phyloP scores from a whole-genome alignment of 1,284 basidiomycete genomes.

The Athelia sp. region DNA sequence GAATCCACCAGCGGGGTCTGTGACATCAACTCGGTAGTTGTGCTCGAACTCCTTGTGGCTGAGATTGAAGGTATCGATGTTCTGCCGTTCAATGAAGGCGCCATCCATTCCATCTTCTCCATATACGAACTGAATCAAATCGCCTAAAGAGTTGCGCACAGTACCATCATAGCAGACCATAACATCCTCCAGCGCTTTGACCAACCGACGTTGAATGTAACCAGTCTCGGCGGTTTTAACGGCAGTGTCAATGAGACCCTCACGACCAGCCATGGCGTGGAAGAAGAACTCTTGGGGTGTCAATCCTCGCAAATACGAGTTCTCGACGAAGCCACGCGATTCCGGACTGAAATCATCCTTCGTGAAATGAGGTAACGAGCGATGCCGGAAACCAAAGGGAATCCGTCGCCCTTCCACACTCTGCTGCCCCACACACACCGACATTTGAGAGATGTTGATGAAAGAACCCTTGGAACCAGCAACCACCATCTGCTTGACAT shows the following conservation, averaged over 20 bases:
- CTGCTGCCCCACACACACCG: slow-evolving; percentile 98
- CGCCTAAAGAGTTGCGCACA: slow-evolving; percentile 93
- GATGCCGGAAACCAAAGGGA: slow-evolving; percentile 97
- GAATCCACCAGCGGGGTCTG: slow-evolving; percentile 76
- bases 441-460: slow-evolving; percentile 99
- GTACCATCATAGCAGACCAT: slow-evolving; percentile 98
- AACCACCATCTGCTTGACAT: slow-evolving; percentile 99
- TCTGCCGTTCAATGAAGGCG: slow-evolving; percentile 95
- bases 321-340: slow-evolving; percentile 98
- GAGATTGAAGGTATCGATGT: slow-evolving; percentile 84
- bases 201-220: slow-evolving; percentile 96
- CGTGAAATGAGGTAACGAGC: slow-evolving; percentile 94
- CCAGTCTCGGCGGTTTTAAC: slow-evolving; percentile 99
- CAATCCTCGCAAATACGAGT: slow-evolving; percentile 96
- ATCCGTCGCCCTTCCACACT: slow-evolving; percentile 98
- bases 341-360: slow-evolving; percentile 99
- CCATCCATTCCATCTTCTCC: slow-evolving; percentile 99
- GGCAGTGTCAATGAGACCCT: slow-evolving; percentile 98
- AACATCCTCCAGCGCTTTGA: slow-evolving; percentile 97
- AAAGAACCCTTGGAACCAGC: slow-evolving; percentile 98
- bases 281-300: slow-evolving; percentile 99
- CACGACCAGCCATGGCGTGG: slow-evolving; percentile 99
- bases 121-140: slow-evolving; percentile 95
- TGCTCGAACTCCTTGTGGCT: slow-evolving; percentile 84
- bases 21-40: slow-evolving; percentile 91